Conservation (phyloP, 2,329 filamentous ascomycete species). For the Aureobasidium sp. region DNA sequence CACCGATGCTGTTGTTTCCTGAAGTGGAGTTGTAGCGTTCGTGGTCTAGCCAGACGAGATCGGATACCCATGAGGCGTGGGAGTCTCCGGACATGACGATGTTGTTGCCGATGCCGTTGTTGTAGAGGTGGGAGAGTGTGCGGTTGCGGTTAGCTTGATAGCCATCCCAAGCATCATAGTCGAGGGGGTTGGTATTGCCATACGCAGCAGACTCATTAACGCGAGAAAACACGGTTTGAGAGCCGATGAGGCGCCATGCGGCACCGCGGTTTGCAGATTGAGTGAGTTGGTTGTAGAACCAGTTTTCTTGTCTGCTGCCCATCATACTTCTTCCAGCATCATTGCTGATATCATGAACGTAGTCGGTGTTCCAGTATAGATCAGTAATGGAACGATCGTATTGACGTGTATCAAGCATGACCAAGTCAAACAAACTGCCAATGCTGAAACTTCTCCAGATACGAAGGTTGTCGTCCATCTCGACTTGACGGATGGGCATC, state of each 20-base stretch:
- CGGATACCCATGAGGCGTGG: conserved; percentile 51
- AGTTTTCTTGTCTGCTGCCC: conserved; percentile 64
- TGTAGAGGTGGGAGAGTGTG: conserved; percentile 57
- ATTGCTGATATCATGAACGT: conserved; percentile 53
- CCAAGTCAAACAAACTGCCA: conserved; percentile 54
- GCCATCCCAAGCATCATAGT: conserved; percentile 56
- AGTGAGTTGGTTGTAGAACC: conserved; percentile 52
- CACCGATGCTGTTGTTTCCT: conserved; percentile 35
- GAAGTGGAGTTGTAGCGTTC: conserved; percentile 23
- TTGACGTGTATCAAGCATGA: conserved; percentile 61
- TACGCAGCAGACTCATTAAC: conserved; percentile 40
- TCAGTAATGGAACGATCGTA: conserved; percentile 60
- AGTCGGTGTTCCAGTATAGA: conserved; percentile 49
- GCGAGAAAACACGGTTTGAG: conserved; percentile 59
- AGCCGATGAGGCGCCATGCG: conserved; percentile 64
- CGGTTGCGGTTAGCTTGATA: conserved; percentile 64
- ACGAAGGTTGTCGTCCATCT: conserved; percentile 60
- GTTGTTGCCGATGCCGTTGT: conserved; percentile 62
- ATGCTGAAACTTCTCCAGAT: conserved; percentile 61
- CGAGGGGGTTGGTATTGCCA: conserved; percentile 35
- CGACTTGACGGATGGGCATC: conserved; percentile 53
- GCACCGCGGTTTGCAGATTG: conserved; percentile 50
- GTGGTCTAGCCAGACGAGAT: conserved; percentile 37
- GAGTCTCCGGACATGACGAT: conserved; percentile 64
- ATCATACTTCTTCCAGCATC: conserved; percentile 61